Base-by-base conservation (phyloP, 805 yeast species). In the Saccharomycopsis schoenii region DNA sequence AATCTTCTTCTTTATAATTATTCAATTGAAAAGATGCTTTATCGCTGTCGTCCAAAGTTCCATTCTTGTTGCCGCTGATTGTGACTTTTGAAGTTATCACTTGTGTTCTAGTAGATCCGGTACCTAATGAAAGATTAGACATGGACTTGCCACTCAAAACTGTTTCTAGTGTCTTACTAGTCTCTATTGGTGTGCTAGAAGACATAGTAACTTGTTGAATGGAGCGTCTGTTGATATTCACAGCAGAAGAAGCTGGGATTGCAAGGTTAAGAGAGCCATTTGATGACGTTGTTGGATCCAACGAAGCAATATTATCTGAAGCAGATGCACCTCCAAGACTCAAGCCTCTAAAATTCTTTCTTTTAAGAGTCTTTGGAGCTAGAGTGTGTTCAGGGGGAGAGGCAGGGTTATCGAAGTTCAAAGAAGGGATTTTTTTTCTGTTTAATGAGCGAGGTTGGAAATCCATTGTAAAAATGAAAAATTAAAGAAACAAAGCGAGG, bases 1-100 rank as follows among this genome's bases (percentile, higher is more conserved):
- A 73, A 68, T 94, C 97, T 52, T 83, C 83, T 51, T 80, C 79
- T 59, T 78, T 77, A 56, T 84, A 76, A 58, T 79, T 77, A 43
- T 62, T 64, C 15, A 64, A 51, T 42, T 50, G 19, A 42, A 64
- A 64, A n/a, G 60, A 61, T 19, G 52, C 52, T 14, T 47, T 47
- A 15, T 55, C 61, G 24, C 50, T 51, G 11, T 37, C 50, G 24
- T 55, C 29, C 17, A 47, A 15, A 2, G 25, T 55, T 8, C 47
- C 58, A 15, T 59, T 57, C 6, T 43, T 58, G 17, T 58, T 62
- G 9, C 57, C 29, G 43, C 42, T 57, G 24, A 61, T 56, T 21
- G 62, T 56, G n/a, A 58, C 59, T 43, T 59, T 61, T 8, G 64
- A 56, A 24, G 64, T 63, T 12, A 63, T 61, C 17, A 61, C 59